Percentiles rank a stretch among this genome's conserved stretches.
These are phyloP conservation scores for Cunninghamia lanceolata DNA, from an alignment of 75 land plant species.

Conservation along the genomic window DNA sequence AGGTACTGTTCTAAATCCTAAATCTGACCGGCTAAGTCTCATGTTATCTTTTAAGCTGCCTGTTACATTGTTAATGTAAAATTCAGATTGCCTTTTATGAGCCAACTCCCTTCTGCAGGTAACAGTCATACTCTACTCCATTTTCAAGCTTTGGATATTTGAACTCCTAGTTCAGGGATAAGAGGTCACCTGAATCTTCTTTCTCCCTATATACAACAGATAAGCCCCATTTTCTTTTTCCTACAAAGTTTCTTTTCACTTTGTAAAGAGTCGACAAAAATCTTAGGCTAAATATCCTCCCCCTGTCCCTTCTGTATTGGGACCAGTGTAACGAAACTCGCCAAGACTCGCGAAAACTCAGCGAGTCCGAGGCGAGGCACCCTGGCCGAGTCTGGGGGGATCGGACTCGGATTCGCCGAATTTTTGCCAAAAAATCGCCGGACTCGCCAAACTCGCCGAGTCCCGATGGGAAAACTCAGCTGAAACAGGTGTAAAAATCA, in stretches of 20 bases:
- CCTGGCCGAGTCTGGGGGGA: no score
- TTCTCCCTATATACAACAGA: not conserved
- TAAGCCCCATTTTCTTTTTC: not conserved
- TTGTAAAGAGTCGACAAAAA: not conserved
- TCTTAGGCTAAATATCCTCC: not conserved
- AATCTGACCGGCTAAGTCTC: not conserved
- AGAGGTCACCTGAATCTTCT: not conserved
- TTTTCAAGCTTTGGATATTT: not conserved
- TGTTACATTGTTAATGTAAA: not conserved
- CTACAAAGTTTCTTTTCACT: not conserved
- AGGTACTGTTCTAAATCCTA: not conserved
- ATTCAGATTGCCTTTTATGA: not conserved
- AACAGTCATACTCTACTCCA: not conserved
- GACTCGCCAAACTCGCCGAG: no score
- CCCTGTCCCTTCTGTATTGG: not conserved
- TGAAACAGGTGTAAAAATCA: no score
- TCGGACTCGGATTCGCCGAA: no score
- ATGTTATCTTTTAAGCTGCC: not conserved
- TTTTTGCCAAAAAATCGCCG: no score
- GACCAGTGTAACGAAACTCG: no score
- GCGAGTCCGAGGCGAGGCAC: no score
- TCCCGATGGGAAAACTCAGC: no score
- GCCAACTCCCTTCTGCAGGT: not conserved
- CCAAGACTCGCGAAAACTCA: no score
- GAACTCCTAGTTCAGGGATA: not conserved